phyloP scores from a whole-genome alignment of 2,329 filamentous ascomycete species.

The Bertia moriformis region DNA sequence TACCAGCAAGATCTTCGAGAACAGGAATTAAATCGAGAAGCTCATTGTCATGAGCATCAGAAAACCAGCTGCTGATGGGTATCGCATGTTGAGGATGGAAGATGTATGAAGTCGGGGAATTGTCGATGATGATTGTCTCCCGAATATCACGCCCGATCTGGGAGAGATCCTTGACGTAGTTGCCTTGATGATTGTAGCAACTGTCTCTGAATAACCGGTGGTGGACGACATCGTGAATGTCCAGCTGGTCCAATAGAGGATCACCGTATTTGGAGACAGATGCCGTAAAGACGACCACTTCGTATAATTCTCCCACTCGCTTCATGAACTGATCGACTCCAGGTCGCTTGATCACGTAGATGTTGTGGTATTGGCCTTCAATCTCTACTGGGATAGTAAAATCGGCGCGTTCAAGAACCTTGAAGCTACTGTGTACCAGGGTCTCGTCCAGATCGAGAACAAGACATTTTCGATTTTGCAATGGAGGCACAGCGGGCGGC shows the following conservation, averaged over 20 bases:
- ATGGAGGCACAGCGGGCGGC: slow-evolving; percentile 65
- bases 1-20: slow-evolving; percentile 83
- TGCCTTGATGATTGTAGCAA: slow-evolving; percentile 98
- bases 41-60: slow-evolving; percentile 97
- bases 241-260: slow-evolving; percentile 84
- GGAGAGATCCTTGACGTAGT: slow-evolving; percentile 94
- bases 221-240: slow-evolving; percentile 93
- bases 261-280: slow-evolving; percentile 99
- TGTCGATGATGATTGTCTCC: slow-evolving; percentile 99
- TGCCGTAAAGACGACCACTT: slow-evolving; percentile 96
- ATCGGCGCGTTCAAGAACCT: slow-evolving; percentile 94
- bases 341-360: slow-evolving; percentile 98
- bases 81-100: slow-evolving; percentile 98
- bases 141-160: slow-evolving; percentile 90
- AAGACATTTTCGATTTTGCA: slow-evolving; percentile 80
- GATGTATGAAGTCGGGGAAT: slow-evolving; percentile 97
- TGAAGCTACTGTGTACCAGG: slow-evolving; percentile 95
- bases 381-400: slow-evolving; percentile 99
- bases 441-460: slow-evolving; percentile 95
- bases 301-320: slow-evolving; percentile 88
- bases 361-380: slow-evolving; percentile 96
- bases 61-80: slow-evolving; percentile 99
- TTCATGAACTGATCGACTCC: slow-evolving; percentile 99
- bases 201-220: slow-evolving; percentile 94
- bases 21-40: slow-evolving; percentile 93